Percentiles rank a stretch among this genome's conserved stretches.
Conservation (phyloP, 192 early-diverging fungal genomes). For the Coemansia sp. region DNA sequence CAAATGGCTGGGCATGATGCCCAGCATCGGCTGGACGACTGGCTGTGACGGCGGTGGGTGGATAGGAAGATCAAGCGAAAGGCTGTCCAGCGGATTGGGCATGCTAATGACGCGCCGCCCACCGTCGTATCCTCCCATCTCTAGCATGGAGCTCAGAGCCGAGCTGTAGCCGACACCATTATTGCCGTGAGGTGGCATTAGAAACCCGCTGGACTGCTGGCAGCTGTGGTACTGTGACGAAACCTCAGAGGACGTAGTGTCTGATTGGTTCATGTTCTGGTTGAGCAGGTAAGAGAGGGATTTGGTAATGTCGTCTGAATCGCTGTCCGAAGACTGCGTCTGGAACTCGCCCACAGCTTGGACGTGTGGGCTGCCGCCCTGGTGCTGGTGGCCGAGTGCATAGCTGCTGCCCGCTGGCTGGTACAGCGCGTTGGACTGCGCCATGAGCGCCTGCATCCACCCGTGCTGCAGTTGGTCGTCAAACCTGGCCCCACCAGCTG, state of each 20-base stretch:
- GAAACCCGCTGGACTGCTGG: not conserved
- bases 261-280: conserved; percentile 24
- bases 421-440: conserved; percentile 5
- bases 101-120: conserved; percentile 44
- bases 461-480: conserved; percentile 2
- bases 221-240: not conserved
- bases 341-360: not conserved
- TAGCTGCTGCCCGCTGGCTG: not conserved
- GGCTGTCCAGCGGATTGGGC: conserved; percentile 47
- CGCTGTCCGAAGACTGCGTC: conserved; percentile 24
- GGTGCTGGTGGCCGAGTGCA: not conserved
- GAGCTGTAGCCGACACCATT: not conserved
- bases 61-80: conserved; percentile 44
- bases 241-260: not conserved
- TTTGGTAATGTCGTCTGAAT: conserved; percentile 39
- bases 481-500: not conserved
- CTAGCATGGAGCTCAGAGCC: conserved; percentile 25
- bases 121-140: conserved; percentile 35
- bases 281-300: conserved; percentile 34
- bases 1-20: not conserved
- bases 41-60: conserved; percentile 21
- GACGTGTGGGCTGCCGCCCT: not conserved
- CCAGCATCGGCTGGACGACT: conserved; percentile 12
- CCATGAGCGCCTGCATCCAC: conserved; percentile 38
- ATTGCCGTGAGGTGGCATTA: not conserved